These are phyloP conservation scores for Cladophialophora bantiana DNA, from an alignment of 2,329 filamentous ascomycete species.

Conservation along the genomic window DNA sequence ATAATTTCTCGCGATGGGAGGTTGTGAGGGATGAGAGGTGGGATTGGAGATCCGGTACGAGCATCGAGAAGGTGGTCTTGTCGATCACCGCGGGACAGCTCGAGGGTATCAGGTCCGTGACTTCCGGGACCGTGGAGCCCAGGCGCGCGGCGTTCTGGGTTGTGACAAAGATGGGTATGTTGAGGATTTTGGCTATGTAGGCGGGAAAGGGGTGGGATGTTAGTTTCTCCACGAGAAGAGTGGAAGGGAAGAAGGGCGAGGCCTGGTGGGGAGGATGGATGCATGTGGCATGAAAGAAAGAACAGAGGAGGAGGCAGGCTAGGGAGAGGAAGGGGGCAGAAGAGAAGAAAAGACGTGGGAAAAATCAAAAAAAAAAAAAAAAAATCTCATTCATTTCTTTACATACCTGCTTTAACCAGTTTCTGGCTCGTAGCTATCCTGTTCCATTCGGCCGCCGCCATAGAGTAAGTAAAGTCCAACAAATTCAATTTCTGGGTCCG, in stretches of 20 bases:
- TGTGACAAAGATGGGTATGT: constrained; percentile 82
- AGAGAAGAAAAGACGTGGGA: not conserved
- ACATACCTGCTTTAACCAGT: constrained; percentile 65
- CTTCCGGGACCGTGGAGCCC: constrained; percentile 79
- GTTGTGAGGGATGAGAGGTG: constrained; percentile 36
- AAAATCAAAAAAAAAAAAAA: no score
- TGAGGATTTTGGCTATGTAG: constrained; percentile 60
- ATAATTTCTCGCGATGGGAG: constrained; percentile 51
- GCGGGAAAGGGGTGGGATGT: constrained; percentile 40
- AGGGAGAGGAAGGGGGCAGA: not conserved
- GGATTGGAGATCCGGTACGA: constrained; percentile 67
- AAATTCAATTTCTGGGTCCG: no score
- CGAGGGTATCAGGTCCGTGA: constrained; percentile 60
- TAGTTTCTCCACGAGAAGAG: not conserved
- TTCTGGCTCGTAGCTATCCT: constrained; percentile 59
- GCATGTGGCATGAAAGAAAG: no score
- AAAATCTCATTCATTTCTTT: not conserved
- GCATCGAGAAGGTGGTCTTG: constrained; percentile 88
- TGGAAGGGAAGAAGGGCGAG: no score
- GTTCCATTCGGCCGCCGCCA: not conserved
- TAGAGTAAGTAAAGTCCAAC: no score
- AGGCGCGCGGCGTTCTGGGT: constrained; percentile 83
- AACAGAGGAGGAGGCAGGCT: no score
- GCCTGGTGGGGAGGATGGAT: no score
- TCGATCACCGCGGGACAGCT: constrained; percentile 68